Conservation (phyloP, 495 filamentous ascomycete species). For the Podospora bellae-mahoneyi region DNA sequence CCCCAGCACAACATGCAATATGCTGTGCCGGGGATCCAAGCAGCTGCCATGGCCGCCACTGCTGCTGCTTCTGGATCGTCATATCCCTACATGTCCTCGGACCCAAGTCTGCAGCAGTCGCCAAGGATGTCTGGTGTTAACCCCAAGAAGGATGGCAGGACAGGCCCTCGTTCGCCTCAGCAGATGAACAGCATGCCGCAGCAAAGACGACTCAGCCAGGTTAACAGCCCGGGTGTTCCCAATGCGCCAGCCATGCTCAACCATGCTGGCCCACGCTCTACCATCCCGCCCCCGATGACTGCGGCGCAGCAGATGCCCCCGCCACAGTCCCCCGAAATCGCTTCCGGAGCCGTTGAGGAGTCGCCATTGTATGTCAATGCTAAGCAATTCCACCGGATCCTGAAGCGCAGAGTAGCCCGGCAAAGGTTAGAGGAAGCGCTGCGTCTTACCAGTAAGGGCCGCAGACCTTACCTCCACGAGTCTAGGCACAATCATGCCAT, state of each 20-base stretch:
- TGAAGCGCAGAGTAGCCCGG: constrained; percentile 88
- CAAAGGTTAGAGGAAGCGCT: constrained; percentile 91
- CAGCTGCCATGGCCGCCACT: constrained; percentile 67
- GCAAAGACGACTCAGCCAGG: constrained; percentile 59
- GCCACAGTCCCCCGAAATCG: constrained; percentile 80
- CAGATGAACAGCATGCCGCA: constrained; percentile 53
- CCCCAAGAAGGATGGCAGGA: constrained; percentile 55
- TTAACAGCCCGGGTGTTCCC: constrained; percentile 60
- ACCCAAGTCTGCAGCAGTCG: constrained; percentile 56
- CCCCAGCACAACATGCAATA: constrained; percentile 59
- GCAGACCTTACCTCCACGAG: constrained; percentile 96
- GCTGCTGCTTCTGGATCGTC: constrained; percentile 63
- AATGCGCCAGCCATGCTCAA: constrained; percentile 57
- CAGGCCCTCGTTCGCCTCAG: constrained; percentile 57
- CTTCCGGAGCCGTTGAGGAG: constrained; percentile 74
- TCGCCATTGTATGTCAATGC: constrained; percentile 97
- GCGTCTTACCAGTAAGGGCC: constrained; percentile 86
- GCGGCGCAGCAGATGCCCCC: constrained; percentile 52
- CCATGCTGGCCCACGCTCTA: constrained; percentile 42
- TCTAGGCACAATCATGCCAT: constrained; percentile 99
- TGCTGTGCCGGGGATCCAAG: constrained; percentile 56
- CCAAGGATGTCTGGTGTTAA: constrained; percentile 52
- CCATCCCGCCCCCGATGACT: constrained; percentile 47
- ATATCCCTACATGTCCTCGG: constrained; percentile 56
- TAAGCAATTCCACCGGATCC: constrained; percentile 96